Evolutionary conservation across 108 stramenopile genomes (phyloP).

Genomic region (Conticribra weissflogii): DNA sequence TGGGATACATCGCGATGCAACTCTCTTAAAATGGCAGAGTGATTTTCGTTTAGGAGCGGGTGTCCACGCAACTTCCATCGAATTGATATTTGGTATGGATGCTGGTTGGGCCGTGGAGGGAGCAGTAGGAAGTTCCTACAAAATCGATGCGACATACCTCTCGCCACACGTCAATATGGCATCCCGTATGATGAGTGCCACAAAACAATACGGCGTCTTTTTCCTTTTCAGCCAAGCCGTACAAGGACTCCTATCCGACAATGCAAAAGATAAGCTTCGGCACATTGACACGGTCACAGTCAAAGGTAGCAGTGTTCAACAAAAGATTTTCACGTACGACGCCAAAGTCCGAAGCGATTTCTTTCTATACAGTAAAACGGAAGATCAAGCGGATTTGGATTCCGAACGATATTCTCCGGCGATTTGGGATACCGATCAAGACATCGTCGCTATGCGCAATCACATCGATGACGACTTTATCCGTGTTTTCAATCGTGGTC

Average conservation of each 20-base stretch:
- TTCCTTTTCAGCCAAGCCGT: slow-evolving; percentile 81
- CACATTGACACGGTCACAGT: slow-evolving; percentile 93
- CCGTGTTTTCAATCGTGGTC: slow-evolving; percentile 63
- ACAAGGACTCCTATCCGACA: slow-evolving; percentile 71
- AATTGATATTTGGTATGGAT: slow-evolving; percentile 93
- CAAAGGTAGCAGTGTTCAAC: slow-evolving; percentile 88
- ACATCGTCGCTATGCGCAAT: slow-evolving; percentile 79
- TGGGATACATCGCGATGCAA: slow-evolving; percentile 73
- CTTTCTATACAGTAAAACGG: slow-evolving; percentile 68
- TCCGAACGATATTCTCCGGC: slow-evolving; percentile 67
- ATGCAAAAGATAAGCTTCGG: slow-evolving; percentile 69
- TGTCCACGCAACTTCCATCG: slow-evolving; percentile 71
- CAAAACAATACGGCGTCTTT: slow-evolving; percentile 86
- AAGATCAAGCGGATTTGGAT: slow-evolving; percentile 74
- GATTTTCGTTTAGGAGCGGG: slow-evolving; percentile 83
- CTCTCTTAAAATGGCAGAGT: slow-evolving; percentile 63
- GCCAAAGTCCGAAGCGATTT: slow-evolving; percentile 82
- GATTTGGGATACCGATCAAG: slow-evolving; percentile 84
- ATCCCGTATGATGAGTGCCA: slow-evolving; percentile 92
- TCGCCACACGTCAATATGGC: slow-evolving; percentile 97
- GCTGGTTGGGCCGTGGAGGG: slow-evolving; percentile 97
- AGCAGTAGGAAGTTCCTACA: slow-evolving; percentile 89
- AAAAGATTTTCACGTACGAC: slow-evolving; percentile 91
- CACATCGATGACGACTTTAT: slow-evolving; percentile 82
- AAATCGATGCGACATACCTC: slow-evolving; percentile 97